Base-by-base conservation (phyloP, 2,329 filamentous ascomycete species). In the Hypoxylon sp. region DNA sequence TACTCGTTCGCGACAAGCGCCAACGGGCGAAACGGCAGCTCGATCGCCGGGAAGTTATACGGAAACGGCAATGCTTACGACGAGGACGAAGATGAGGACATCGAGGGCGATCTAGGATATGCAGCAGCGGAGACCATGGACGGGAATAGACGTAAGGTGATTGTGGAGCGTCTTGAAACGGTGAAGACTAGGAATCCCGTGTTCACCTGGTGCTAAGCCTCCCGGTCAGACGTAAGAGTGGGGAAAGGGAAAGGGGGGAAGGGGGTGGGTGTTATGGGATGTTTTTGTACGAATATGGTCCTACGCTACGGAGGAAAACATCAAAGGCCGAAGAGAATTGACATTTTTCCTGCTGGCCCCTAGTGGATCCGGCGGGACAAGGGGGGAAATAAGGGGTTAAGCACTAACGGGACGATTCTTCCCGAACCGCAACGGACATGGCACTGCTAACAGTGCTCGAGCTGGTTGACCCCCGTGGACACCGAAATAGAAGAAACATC, bases 161-260 rank as follows among this genome's bases (percentile, higher is more conserved):
- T 99, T 84, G 94, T 99, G 52, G 96, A 99, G 84, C 87, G 96
- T 70, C 82, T 99, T 65, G 96, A 99, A 84, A 92, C 95, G 67
- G 96, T 99, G 69, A 98, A 98, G 86, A 93, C 91, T 77, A 92
- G 92, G 79, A 97, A 97, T 78, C 96, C 96, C 1, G 94, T 99
- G 32, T 99, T 99, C 81, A 97, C 93, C 48, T 99, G 96, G 93
- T 99, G 96, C 84, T 98, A 83, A 83, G 29, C 4, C 98, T n/a
- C 17, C 17, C 83, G 83, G 19, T 4, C 63, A 66, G 52, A 44
- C 24, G 17, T 21, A 51, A 65, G 35, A 27, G 53, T 32, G 15
- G 10, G 21, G 21, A 50, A 63, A 56, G 52, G 15, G 8, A 17
- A 24, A 47, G 13, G 6, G 19, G 0, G 8, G 17, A 24, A 47